Evolutionary conservation across 768 basidiomycete species (phyloP).

Genomic region (Royoungia palumana): DNA sequence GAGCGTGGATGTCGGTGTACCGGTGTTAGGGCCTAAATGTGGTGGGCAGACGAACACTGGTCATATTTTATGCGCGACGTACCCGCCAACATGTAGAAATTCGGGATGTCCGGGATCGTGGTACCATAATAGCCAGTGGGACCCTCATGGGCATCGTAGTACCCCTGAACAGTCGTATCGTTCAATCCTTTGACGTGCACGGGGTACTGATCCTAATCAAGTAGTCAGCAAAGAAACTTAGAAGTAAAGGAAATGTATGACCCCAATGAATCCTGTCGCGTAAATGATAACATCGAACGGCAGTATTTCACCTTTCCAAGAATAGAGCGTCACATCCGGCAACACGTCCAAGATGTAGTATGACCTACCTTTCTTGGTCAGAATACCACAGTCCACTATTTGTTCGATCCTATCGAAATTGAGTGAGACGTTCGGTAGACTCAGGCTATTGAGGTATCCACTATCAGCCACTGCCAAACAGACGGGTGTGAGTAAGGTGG

Average conservation of each 20-base stretch:
- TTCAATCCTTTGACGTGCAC: conserved; percentile 23
- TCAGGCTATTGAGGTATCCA: conserved; percentile 22
- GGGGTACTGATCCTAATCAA: conserved; percentile 19
- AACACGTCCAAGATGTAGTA: neutral
- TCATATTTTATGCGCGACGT: neutral
- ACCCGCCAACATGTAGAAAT: conserved; percentile 34
- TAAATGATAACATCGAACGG: conserved; percentile 35
- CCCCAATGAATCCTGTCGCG: conserved; percentile 33
- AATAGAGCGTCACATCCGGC: neutral
- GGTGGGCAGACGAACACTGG: neutral
- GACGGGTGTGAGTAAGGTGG: neutral
- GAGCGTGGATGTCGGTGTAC: conserved; percentile 23
- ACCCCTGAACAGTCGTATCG: conserved; percentile 25
- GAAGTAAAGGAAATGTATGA: conserved; percentile 9
- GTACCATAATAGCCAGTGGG: conserved; percentile 35
- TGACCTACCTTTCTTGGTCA: conserved; percentile 22
- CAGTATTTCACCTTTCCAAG: conserved; percentile 22
- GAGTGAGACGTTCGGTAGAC: conserved; percentile 23
- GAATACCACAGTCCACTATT: conserved; percentile 18
- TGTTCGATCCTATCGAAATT: conserved; percentile 24
- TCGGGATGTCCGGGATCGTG: conserved; percentile 35
- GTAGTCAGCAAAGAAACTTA: neutral
- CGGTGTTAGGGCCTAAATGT: conserved; percentile 26
- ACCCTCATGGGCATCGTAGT: conserved; percentile 28
- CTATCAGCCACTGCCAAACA: conserved; percentile 23